Evolutionary conservation across 805 yeast genomes (phyloP).

Genomic region (Wickerhamomyces alni): DNA sequence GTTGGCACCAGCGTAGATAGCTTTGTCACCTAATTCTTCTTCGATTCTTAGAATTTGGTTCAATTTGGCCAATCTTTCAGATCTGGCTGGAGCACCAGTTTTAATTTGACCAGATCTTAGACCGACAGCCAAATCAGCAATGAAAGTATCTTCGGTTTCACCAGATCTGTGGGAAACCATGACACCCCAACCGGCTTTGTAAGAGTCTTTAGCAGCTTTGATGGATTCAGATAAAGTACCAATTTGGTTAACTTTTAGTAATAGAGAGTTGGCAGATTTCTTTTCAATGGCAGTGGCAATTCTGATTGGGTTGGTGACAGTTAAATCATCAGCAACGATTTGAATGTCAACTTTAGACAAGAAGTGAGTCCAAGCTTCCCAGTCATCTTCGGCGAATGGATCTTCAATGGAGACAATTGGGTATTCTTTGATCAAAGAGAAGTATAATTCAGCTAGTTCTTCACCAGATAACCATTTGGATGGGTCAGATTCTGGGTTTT

Average conservation of each 20-base stretch:
- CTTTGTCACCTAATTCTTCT: constrained; percentile 98
- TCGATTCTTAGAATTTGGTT: constrained; percentile 98
- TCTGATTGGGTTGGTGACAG: constrained; percentile 96
- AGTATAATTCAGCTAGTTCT: constrained; percentile 83
- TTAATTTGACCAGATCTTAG: constrained; percentile 97
- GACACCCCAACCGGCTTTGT: constrained; percentile 98
- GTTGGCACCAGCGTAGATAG: constrained; percentile 88
- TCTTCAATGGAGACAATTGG: constrained; percentile 98
- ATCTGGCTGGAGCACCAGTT: constrained; percentile 99
- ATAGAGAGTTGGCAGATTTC: constrained; percentile 92
- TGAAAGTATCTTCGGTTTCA: constrained; percentile 98
- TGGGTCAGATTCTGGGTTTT: constrained; percentile 89
- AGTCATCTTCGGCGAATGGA: constrained; percentile 99
- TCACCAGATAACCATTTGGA: constrained; percentile 88
- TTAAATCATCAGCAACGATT: constrained; percentile 96
- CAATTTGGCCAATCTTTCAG: constrained; percentile 98
- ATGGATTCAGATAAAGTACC: constrained; percentile 96
- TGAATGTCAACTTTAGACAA: constrained; percentile 70
- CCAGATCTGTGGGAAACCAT: constrained; percentile 99
- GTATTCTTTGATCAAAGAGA: constrained; percentile 73
- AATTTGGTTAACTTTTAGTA: constrained; percentile 98
- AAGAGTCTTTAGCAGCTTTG: constrained; percentile 93
- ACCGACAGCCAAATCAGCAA: constrained; percentile 97
- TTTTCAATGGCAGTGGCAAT: constrained; percentile 92
- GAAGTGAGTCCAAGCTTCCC: constrained; percentile 97